phyloP scores from a whole-genome alignment of 2,329 filamentous ascomycete genomes.

The Microsporum canis region DNA sequence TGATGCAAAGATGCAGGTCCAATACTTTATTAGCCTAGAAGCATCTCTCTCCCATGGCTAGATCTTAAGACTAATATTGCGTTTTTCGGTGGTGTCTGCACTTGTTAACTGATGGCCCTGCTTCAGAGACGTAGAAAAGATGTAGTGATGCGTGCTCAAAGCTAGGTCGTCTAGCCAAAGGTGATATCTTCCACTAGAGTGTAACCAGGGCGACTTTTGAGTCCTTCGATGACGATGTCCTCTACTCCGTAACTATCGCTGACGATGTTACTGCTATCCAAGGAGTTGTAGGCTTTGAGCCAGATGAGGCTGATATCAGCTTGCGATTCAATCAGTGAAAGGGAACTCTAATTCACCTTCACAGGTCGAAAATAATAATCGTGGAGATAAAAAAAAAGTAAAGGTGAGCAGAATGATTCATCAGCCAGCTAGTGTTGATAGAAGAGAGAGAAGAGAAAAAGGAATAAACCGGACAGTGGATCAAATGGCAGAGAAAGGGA shows the following conservation, averaged over 20 bases:
- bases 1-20: not conserved
- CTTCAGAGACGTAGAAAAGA: not conserved
- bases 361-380: not conserved
- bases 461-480: not conserved
- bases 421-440: not conserved
- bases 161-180: no score
- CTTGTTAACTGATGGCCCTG: not conserved
- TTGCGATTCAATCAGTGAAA: not conserved
- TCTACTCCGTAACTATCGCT: not conserved
- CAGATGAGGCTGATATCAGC: not conserved
- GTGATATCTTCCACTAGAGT: not conserved
- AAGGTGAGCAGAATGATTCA: not conserved
- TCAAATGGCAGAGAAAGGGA: not conserved
- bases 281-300: not conserved
- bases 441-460: not conserved
- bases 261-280: not conserved
- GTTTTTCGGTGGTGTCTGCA: not conserved
- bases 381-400: not conserved
- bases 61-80: not conserved
- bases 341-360: not conserved
- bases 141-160: no score
- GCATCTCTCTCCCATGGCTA: not conserved
- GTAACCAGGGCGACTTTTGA: not conserved
- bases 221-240: not conserved
- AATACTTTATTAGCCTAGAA: not conserved